Conservation (phyloP, 345 rosid species). For the Eucalyptus curtisii region DNA sequence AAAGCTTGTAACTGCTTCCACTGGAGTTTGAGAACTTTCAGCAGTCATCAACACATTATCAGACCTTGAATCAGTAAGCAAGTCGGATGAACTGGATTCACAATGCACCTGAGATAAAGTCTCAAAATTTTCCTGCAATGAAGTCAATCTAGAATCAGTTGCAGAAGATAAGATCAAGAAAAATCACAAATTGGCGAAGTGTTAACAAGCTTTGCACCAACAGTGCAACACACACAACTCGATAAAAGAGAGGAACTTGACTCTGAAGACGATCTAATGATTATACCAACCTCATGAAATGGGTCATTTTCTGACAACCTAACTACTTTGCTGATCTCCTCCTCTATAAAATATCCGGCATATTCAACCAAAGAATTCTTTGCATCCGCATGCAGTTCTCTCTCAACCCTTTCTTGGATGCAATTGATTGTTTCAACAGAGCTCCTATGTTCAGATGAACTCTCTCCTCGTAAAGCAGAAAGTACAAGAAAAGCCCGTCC, state of each 20-base stretch:
- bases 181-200: neutral
- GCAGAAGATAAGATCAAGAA: neutral
- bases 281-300: constrained; percentile 26
- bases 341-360: constrained; percentile 35
- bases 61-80: constrained; percentile 6
- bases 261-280: neutral
- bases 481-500: neutral
- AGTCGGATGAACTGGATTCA: neutral
- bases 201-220: neutral
- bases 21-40: constrained; percentile 8
- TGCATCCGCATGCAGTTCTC: constrained; percentile 49
- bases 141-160: neutral
- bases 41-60: neutral
- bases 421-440: constrained; percentile 3
- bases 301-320: constrained; percentile 10
- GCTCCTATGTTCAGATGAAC: constrained; percentile 6
- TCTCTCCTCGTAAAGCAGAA: constrained; percentile 2
- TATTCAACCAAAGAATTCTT: constrained; percentile 30
- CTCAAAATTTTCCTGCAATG: constrained; percentile 28
- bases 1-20: constrained; percentile 10
- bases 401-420: constrained; percentile 40
- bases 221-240: neutral
- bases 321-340: constrained; percentile 24
- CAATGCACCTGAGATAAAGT: constrained; percentile 2
- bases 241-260: neutral